Base-by-base conservation (phyloP, 1,284 basidiomycete genomes). In the Ceratobasidium sp. region DNA sequence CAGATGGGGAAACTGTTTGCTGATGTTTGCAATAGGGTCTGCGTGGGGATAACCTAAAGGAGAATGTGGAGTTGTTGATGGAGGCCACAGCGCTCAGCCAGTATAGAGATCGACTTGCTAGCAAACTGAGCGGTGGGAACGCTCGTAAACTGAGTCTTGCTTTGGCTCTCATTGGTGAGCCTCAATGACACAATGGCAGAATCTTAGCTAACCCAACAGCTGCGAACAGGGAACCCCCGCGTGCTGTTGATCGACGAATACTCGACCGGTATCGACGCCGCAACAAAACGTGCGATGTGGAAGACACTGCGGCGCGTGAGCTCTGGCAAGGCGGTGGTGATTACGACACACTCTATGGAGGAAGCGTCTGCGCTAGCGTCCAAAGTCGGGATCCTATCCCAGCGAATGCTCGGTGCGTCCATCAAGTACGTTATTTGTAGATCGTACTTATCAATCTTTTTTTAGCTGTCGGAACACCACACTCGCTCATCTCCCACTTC, bases 251-350 rank as follows among this genome's bases (percentile, higher is more conserved):
- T 96, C 60, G 94, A 96, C 82, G 94, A 95, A 83, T 94, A 94
- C 83, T 94, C 92, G 1, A 94, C 93, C 0, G 94, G 94, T 3
- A 91, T 95, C 33, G 94, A 95, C 83, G 92, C 94, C 2, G 94
- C 91, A 85, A 94, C 92, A 87, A 95, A 95, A 84, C 87, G 94
- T 61, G 92, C 94, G 39, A 93, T 95, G 89, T 95, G 94, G 94
- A 87, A 87, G 20, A 94, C 92, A 0, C 86, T 95, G 64, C 87
- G 91, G 78, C 88, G 89, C 56, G 91, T 93, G 3, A 87, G 91
- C 0, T 86, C 88, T 51, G 90, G 92, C 64, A 91, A 93, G 83
- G 89, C 91, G 1, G 85, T 85, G 10, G 83, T 86, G 56, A 82
- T 85, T 78, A 85, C 85, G 20, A 84, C 84, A 90, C 94, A 95